Conservation (phyloP, 1,284 basidiomycete genomes). For the Ceratobasidium sp. region DNA sequence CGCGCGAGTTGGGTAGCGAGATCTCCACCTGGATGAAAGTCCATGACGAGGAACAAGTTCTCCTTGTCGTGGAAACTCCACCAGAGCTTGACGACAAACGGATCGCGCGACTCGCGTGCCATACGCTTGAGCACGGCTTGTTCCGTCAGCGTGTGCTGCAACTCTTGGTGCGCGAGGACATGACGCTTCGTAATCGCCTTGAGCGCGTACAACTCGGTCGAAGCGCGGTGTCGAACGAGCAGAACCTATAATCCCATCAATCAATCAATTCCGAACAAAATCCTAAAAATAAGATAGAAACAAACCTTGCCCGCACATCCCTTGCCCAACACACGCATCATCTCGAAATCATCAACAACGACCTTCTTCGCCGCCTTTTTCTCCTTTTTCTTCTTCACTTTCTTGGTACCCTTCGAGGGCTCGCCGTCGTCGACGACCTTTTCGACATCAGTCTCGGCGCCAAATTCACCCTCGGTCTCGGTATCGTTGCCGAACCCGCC, state of each 20-base stretch:
- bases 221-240: slow-evolving; percentile 82
- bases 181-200: slow-evolving; percentile 98
- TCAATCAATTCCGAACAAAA: slow-evolving; percentile 16
- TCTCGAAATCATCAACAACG: slow-evolving; percentile 91
- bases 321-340: slow-evolving; percentile 95
- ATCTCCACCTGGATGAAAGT: slow-evolving; percentile 97
- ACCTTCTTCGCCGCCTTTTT: slow-evolving; percentile 70
- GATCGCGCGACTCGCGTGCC: slow-evolving; percentile 82
- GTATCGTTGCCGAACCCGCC: slow-evolving; percentile 32
- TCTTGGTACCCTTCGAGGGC: slow-evolving; percentile 30
- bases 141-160: slow-evolving; percentile 95
- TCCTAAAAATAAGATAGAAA: slow-evolving; percentile 2
- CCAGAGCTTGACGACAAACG: slow-evolving; percentile 94
- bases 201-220: slow-evolving; percentile 83
- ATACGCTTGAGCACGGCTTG: slow-evolving; percentile 93
- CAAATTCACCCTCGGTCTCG: slow-evolving; percentile 48
- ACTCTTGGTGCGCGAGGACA: slow-evolving; percentile 93
- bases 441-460: slow-evolving; percentile 56
- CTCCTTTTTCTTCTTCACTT: slow-evolving; percentile 55
- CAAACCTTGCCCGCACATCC: slow-evolving; percentile 91
- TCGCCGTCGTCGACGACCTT: slow-evolving; percentile 61
- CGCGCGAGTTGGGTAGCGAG: slow-evolving; percentile 95
- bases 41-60: slow-evolving; percentile 92
- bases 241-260: slow-evolving; percentile 65
- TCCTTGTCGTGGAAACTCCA: slow-evolving; percentile 97